phyloP scores from a whole-genome alignment of 2,329 filamentous ascomycete genomes.

The Colletotrichum sp. region DNA sequence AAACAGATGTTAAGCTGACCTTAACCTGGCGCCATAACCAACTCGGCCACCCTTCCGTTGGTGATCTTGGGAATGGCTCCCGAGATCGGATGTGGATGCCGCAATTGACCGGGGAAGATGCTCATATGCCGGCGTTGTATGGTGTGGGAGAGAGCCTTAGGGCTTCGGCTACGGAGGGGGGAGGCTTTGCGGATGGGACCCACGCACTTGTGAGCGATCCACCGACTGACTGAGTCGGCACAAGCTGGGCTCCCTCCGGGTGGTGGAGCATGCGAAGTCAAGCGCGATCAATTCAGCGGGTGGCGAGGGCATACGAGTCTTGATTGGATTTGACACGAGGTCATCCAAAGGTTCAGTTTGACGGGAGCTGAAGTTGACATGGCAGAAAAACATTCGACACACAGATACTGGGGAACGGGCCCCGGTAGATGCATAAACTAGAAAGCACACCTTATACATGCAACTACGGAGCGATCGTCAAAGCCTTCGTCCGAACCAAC shows the following conservation, averaged over 20 bases:
- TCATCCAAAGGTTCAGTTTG: background rate
- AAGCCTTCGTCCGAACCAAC: background rate
- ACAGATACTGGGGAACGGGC: fast-evolving
- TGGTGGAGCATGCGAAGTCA: background rate
- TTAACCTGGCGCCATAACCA: slow-evolving; percentile 22
- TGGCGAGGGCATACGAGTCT: background rate
- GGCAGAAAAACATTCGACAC: background rate
- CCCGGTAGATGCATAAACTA: background rate
- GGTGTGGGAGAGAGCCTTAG: background rate
- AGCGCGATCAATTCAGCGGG: background rate
- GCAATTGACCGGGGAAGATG: background rate
- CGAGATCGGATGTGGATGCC: background rate
- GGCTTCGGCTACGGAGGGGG: background rate
- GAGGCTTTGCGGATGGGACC: background rate
- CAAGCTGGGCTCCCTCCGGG: background rate
- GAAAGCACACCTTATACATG: background rate
- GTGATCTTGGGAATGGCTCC: background rate
- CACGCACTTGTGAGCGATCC: background rate
- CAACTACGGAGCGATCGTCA: background rate
- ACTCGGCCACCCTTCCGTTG: slow-evolving; percentile 20
- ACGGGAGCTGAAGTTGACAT: background rate
- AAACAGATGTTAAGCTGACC: slow-evolving; percentile 22
- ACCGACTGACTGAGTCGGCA: background rate
- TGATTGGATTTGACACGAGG: background rate
- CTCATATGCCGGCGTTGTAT: background rate